These are phyloP conservation scores for Gillenia trifoliata DNA, from an alignment of 306 rosid species.

Conservation along the genomic window DNA sequence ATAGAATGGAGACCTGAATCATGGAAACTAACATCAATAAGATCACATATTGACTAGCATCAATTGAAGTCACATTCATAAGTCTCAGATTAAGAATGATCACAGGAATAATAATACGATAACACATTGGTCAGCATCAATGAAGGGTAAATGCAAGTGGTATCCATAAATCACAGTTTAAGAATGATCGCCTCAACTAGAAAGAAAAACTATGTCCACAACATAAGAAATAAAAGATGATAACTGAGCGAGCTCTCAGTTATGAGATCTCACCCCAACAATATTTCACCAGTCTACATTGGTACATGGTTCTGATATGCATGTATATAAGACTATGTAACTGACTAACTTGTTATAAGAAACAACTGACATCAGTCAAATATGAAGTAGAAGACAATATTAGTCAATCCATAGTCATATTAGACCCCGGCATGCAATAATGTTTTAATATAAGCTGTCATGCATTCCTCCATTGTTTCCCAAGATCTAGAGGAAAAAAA, in stretches of 20 bases:
- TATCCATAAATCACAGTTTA: background rate
- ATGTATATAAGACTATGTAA: background rate
- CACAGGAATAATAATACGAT: background rate
- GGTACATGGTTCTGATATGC: background rate
- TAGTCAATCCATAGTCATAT: too few relatives aligned
- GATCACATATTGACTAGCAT: background rate
- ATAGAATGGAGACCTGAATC: slow-evolving; percentile 74
- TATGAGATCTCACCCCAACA: background rate
- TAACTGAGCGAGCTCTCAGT: background rate
- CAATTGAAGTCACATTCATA: background rate
- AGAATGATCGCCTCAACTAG: too few relatives aligned
- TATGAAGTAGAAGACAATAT: too few relatives aligned
- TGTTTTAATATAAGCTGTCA: background rate
- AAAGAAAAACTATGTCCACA: background rate
- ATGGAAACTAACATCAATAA: slow-evolving; percentile 18
- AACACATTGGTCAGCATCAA: background rate
- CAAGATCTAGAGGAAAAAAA: background rate
- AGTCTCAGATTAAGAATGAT: background rate
- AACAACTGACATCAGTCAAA: background rate
- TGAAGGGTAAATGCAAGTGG: background rate
- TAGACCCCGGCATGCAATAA: background rate
- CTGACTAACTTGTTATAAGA: background rate
- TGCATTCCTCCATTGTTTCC: background rate
- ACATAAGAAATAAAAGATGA: background rate
- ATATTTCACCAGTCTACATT: background rate